Evolutionary conservation across 345 rosid genomes (phyloP).

Genomic region (Limnanthes douglasii): DNA sequence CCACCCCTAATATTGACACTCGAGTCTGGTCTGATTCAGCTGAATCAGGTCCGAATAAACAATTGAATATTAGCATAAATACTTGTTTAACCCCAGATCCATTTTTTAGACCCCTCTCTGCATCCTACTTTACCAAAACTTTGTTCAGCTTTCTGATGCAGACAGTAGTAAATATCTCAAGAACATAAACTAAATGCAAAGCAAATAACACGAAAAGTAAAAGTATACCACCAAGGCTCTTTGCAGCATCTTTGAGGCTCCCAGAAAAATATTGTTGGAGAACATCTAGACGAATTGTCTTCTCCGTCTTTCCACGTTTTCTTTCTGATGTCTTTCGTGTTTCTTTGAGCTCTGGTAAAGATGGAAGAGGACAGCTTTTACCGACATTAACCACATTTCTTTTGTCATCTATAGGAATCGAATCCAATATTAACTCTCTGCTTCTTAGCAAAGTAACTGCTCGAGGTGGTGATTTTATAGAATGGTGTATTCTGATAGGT

Average conservation of each 20-base stretch:
- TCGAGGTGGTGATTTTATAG: conserved; percentile 13
- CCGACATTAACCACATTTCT: conserved; percentile 9
- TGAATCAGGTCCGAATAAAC: too few species aligned
- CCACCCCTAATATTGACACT: too few species aligned
- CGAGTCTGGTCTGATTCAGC: too few species aligned
- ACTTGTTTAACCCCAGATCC: too few species aligned
- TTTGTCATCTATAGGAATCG: conserved; percentile 10
- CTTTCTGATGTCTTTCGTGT: conserved; percentile 32
- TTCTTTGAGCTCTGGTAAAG: conserved; percentile 17
- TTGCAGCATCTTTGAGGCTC: conserved; percentile 93
- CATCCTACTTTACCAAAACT: too few species aligned
- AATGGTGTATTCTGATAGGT: conserved; percentile 28
- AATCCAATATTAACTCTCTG: conserved; percentile 9
- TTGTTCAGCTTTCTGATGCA: too few species aligned
- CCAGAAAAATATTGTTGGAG: conserved; percentile 83
- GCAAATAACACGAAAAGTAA: too few species aligned
- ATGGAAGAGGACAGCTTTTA: conserved; percentile 11
- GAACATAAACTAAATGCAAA: too few species aligned
- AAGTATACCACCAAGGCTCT: conserved; percentile 96
- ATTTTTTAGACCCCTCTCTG: too few species aligned
- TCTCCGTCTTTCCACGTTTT: conserved; percentile 88
- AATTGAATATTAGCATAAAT: too few species aligned
- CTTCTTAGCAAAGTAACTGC: conserved; percentile 4
- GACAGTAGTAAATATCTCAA: too few species aligned
- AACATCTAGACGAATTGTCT: conserved; percentile 74